Percentiles rank a stretch among this genome's conserved stretches.
Conservation (phyloP, 2,329 filamentous ascomycete species). For the Westerdykella aurantiaca region DNA sequence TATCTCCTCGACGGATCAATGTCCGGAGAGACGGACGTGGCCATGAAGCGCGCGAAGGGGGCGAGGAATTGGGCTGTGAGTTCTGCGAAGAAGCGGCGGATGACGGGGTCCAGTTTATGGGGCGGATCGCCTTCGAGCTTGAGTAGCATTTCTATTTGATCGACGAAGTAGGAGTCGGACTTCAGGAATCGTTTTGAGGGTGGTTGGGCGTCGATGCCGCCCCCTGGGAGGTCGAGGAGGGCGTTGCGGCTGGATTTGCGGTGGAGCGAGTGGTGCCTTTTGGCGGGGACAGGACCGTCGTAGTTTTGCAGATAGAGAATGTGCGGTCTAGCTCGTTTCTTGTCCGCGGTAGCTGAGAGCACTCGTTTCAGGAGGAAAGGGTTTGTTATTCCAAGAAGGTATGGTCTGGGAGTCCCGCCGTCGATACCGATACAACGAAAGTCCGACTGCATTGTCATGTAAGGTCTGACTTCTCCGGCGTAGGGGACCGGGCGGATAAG, state of each 20-base stretch:
- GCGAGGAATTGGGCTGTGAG: slow-evolving; percentile 39
- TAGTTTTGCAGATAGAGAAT: slow-evolving; percentile 37
- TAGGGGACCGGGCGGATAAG: slow-evolving; percentile 39
- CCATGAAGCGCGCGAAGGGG: slow-evolving; percentile 38
- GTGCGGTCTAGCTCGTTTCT: slow-evolving; percentile 31
- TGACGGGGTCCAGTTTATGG: slow-evolving; percentile 31
- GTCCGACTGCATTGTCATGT: slow-evolving; percentile 42
- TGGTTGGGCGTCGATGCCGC: slow-evolving; percentile 34
- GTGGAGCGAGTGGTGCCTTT: slow-evolving; percentile 34
- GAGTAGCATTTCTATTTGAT: slow-evolving; percentile 31
- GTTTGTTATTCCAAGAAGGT: slow-evolving; percentile 39
- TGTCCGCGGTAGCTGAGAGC: slow-evolving; percentile 29
- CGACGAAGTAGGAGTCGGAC: slow-evolving; percentile 29
- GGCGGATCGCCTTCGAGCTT: slow-evolving; percentile 24
- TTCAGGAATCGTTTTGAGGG: slow-evolving; percentile 37
- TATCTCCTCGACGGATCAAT: slow-evolving; percentile 32
- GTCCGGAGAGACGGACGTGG: slow-evolving; percentile 26
- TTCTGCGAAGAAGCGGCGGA: slow-evolving; percentile 40
- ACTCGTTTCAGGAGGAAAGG: slow-evolving; percentile 40
- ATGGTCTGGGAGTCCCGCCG: slow-evolving; percentile 34
- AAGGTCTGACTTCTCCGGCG: slow-evolving; percentile 37
- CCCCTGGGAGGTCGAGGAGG: slow-evolving; percentile 36
- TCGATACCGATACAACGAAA: slow-evolving; percentile 38
- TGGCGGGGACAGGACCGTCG: slow-evolving; percentile 32
- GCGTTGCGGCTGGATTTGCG: slow-evolving; percentile 32